Percentiles rank a stretch among this genome's conserved stretches.
Conservation (phyloP, 2,329 filamentous ascomycete genomes). For the Aspergillus hortae region DNA sequence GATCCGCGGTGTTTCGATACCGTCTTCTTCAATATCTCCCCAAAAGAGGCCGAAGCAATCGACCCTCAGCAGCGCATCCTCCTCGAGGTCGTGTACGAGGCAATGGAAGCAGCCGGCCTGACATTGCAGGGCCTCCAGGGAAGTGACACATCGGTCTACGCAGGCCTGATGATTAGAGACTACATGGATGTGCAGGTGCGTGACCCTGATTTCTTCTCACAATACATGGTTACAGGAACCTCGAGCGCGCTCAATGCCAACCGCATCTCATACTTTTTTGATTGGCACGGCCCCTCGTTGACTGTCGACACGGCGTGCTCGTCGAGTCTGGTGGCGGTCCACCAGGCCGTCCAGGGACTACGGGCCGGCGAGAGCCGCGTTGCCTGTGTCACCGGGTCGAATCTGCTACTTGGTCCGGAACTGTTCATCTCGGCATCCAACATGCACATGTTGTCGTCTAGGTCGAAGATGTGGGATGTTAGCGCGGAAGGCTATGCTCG, state of each 20-base stretch:
- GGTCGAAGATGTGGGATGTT: constrained; percentile 45
- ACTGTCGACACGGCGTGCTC: constrained; percentile 44
- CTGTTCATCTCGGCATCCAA: constrained; percentile 17
- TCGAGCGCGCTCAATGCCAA: constrained; percentile 17
- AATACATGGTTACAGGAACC: too few species aligned
- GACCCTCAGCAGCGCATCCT: constrained; percentile 12
- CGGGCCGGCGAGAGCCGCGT: constrained; percentile 17
- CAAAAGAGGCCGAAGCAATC: constrained; percentile 8
- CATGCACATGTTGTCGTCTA: constrained; percentile 45
- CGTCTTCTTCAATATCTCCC: constrained; percentile 6
- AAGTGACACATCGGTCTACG: constrained; percentile 4
- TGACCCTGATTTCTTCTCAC: too few species aligned
- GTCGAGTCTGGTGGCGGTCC: constrained; percentile 29
- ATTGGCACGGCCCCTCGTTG: constrained; percentile 26
- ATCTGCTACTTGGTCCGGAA: constrained; percentile 16
- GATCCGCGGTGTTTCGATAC: constrained; percentile 6
- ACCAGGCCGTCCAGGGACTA: constrained; percentile 21
- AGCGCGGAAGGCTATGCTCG: constrained; percentile 47
- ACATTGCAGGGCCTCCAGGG: constrained; percentile 1
- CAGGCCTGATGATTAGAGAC: constrained; percentile 8
- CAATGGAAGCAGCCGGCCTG: constrained; percentile 1
- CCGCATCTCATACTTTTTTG: constrained; percentile 25
- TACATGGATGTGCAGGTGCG: not conserved
- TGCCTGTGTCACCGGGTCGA: constrained; percentile 3
- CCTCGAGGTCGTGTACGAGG: constrained; percentile 11